Evolutionary conservation across 73 alveolate genomes (phyloP), one percentile per base, ranked within the genome.

Genomic region (Tetrahymena malaccensis): DNA sequence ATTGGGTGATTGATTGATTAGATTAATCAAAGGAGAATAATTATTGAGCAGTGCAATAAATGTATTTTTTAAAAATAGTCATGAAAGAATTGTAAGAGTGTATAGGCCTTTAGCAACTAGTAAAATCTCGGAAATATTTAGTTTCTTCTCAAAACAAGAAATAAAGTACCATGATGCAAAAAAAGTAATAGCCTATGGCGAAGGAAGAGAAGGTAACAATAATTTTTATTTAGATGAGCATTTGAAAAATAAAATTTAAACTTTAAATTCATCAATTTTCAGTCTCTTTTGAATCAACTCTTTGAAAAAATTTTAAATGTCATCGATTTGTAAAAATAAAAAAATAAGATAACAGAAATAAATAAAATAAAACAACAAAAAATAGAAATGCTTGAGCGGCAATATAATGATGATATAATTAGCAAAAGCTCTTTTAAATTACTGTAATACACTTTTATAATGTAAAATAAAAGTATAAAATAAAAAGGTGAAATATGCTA

Each of bases 101-200:
- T 95, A 85, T 57, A 95, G 56, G 37, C 97, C 97, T 22, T 43
- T 95, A 50, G 95, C 97, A 25, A 95, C 94, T 16, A 85, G 95
- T 22, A 85, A 94, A 35, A 85, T 95, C 89, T 85, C 97, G 31
- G 97, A 94, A 34, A 85, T 95, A 33, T 95, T 95, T 31, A 94
- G 97, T 19, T 95, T 85, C 94, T 85, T 95, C 40, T 95, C 94
- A n/a, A 94, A 94, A 44, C 70, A 95, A 43, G 94, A 94, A 34
- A 94, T 94, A 31, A 94, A 95, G 38, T 93, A 85, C 33, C 93
- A 95, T 21, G 94, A 95, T 93, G 93, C 84, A 13, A 94, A 95
- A 85, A 95, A 95, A 85, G 97, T 95, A 19, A 95, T 95, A 40
- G 70, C 97, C 19, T 95, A 94, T 33, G 97, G 97, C 33, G 97